These are phyloP conservation scores for Fusarium penzigii DNA, from an alignment of 2,329 filamentous ascomycete genomes.

Conservation along the genomic window DNA sequence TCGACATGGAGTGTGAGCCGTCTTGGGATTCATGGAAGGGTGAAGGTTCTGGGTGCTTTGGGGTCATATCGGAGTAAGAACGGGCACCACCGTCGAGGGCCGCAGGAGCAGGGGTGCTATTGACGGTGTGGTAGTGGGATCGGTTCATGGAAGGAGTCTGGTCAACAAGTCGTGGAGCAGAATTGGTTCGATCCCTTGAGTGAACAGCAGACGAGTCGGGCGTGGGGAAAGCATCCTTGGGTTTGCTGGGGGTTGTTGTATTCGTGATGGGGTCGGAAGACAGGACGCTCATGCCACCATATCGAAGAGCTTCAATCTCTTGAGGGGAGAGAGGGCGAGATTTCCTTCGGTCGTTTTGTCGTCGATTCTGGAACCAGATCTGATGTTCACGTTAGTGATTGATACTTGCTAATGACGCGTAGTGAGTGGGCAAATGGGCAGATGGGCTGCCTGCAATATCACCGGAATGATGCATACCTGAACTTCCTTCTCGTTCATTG, in stretches of 20 bases:
- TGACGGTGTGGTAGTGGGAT: conserved; percentile 25
- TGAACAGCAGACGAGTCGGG: conserved; percentile 31
- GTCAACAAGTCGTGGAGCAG: conserved; percentile 25
- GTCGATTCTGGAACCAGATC: conserved; percentile 98
- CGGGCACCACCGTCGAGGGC: conserved; percentile 19
- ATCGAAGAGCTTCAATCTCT: conserved; percentile 66
- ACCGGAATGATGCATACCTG: conserved; percentile 64
- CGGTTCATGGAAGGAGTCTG: conserved; percentile 31
- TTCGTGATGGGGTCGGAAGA: conserved; percentile 46
- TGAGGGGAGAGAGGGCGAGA: conserved; percentile 79
- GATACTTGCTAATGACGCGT: conserved; percentile 17
- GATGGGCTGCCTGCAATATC: neutral
- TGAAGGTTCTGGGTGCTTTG: conserved; percentile 28
- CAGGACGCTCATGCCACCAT: conserved; percentile 54
- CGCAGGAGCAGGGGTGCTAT: conserved; percentile 27
- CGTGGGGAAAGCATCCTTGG: conserved; percentile 28
- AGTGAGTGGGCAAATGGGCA: neutral
- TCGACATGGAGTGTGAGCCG: conserved; percentile 33
- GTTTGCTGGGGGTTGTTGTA: conserved; percentile 26
- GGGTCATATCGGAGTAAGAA: conserved; percentile 22
- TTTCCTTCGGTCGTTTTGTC: conserved; percentile 90
- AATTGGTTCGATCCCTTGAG: conserved; percentile 23
- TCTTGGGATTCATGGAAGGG: conserved; percentile 32
- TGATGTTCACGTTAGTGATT: conserved; percentile 39
- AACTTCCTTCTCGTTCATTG: conserved; percentile 92